Conservation (phyloP, 768 basidiomycete species). For the Termitomyces sp. region DNA sequence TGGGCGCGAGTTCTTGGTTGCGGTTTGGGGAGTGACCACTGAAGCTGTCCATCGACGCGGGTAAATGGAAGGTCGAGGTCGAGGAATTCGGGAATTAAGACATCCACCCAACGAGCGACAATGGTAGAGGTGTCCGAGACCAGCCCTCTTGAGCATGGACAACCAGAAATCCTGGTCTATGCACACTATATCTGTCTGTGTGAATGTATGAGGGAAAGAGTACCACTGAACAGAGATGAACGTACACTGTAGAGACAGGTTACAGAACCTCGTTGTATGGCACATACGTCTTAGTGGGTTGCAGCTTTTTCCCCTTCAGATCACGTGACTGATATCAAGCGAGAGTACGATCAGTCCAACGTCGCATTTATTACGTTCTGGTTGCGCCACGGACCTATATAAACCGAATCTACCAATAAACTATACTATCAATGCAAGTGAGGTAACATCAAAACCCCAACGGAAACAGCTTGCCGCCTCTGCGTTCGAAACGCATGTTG, state of each 20-base stretch:
- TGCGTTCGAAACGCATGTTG: too few relatives aligned
- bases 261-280: background rate
- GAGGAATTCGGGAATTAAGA: constrained; percentile 8
- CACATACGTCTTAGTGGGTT: background rate
- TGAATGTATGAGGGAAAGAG: background rate
- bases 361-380: too few relatives aligned
- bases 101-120: constrained; percentile 21
- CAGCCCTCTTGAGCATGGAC: constrained; percentile 71
- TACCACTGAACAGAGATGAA: background rate
- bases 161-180: constrained; percentile 35
- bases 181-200: constrained; percentile 8
- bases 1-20: background rate
- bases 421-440: too few relatives aligned
- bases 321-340: background rate
- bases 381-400: too few relatives aligned
- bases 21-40: background rate
- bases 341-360: too few relatives aligned
- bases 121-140: constrained; percentile 44
- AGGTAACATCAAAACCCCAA: too few relatives aligned
- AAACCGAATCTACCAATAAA: too few relatives aligned
- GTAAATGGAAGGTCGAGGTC: background rate
- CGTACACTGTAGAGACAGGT: constrained; percentile 9
- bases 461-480: too few relatives aligned
- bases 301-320: background rate
- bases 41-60: constrained; percentile 7